Conservation (phyloP, 495 filamentous ascomycete genomes). For the Acidomyces sp. region DNA sequence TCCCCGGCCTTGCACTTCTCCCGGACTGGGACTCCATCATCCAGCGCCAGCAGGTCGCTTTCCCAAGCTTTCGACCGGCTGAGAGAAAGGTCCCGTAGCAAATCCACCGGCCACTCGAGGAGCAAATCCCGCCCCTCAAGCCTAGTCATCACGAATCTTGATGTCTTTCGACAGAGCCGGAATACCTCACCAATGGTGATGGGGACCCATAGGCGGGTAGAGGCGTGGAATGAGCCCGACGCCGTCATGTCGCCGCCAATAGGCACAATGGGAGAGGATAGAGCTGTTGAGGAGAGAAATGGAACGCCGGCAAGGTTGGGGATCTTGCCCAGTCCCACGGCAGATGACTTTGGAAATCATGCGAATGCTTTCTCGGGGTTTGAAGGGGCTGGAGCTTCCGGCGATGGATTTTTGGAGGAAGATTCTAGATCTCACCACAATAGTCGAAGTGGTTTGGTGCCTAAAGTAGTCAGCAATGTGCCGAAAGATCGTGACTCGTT, state of each 20-base stretch:
- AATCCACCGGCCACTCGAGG: slow-evolving; percentile 5
- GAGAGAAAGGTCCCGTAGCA: slow-evolving; percentile 1
- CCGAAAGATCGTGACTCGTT: no score
- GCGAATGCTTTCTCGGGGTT: no score
- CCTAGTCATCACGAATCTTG: slow-evolving; percentile 1
- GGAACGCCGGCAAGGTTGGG: slow-evolving; percentile 16
- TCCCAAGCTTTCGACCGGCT: slow-evolving; percentile 8
- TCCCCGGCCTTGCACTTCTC: background rate
- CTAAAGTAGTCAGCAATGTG: no score
- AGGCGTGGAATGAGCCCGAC: slow-evolving; percentile 1
- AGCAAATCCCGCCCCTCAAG: slow-evolving; percentile 6
- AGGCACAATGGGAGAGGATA: background rate
- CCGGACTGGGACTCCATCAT: background rate
- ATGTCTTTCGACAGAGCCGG: no score
- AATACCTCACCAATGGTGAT: no score
- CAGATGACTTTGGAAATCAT: slow-evolving; percentile 1
- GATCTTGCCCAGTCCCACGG: slow-evolving; percentile 18
- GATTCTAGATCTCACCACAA: no score
- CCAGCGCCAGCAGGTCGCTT: background rate
- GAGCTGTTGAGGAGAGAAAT: background rate
- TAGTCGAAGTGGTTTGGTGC: no score
- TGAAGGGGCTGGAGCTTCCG: no score
- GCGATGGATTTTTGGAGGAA: background rate
- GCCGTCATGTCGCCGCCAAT: background rate
- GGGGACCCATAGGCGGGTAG: background rate